These are phyloP conservation scores for Pholiota molesta DNA, from an alignment of 768 basidiomycete genomes.

Conservation along the genomic window DNA sequence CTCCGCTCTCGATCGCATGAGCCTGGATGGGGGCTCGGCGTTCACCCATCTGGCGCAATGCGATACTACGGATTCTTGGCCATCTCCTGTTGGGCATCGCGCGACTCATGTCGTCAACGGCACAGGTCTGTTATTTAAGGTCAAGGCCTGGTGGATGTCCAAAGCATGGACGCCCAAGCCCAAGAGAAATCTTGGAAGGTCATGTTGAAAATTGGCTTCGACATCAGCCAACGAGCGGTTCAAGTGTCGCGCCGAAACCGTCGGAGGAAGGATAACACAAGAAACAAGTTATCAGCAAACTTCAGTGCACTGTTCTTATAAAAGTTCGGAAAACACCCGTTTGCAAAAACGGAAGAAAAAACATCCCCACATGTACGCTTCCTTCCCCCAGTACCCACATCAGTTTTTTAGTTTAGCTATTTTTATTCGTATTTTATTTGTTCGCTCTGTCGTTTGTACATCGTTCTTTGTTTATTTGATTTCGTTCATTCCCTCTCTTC, in stretches of 20 bases:
- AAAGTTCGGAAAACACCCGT: background rate
- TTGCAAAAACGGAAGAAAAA: background rate
- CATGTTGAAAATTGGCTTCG: background rate
- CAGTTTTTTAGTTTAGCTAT: background rate
- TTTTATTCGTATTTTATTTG: slow-evolving; percentile 1
- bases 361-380: background rate
- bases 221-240: background rate
- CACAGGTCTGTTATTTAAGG: slow-evolving; percentile 18
- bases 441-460: background rate
- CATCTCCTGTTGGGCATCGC: background rate
- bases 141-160: slow-evolving; percentile 20
- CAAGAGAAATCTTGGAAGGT: slow-evolving; percentile 3
- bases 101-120: slow-evolving; percentile 12
- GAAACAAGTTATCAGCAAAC: background rate
- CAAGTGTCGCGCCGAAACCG: too few species aligned
- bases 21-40: background rate
- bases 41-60: background rate
- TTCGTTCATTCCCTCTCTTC: background rate
- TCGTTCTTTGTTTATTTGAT: background rate
- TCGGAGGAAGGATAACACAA: too few species aligned
- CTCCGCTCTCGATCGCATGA: background rate
- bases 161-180: slow-evolving; percentile 19
- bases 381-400: background rate
- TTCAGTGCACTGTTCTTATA: background rate
- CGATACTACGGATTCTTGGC: background rate